Evolutionary conservation across 2,329 filamentous ascomycete genomes (phyloP), one percentile per base, ranked within the genome.

Genomic region (Botrytis cinerea): DNA sequence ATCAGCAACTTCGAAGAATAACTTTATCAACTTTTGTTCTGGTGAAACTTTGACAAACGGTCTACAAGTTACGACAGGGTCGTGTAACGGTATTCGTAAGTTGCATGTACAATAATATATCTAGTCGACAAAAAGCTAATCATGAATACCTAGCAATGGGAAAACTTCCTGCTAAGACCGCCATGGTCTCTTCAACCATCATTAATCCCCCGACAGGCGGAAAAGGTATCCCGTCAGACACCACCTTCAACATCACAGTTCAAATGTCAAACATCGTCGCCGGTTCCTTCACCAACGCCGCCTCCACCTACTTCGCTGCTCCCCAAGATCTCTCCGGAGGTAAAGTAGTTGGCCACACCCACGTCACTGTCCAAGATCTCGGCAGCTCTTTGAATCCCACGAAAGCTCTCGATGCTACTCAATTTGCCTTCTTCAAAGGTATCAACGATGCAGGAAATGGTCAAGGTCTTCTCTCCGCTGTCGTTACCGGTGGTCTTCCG

Each of bases 31-130:
- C 73, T 73, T 75, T 63, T 81, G 80, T 64, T 61, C 75, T 25
- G 80, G 80, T 28, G 78, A 80, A 79, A 86, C 83, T 0, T 80
- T 89, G 66, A 91, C 89, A 75, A 89, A 92, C 78, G 90, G 89
- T 78, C 81, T 86, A 43, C 89, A 91, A 80, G 83, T 86, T 70
- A 83, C 83, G 74, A 81, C 77, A 7, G 90, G 90, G 32, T 91
- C 89, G 51, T 92, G 90, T 83, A 92, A 91, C 54, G 80, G 80
- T 72, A 80, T 81, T 57, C 71, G 80, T 81, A 78, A 76, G 80
- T 78, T 16, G n/a, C 57, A 25, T n/a, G 9, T 40, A 16, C 2
- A 3, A 22, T 57, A 3, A 22, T 57, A 25, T 43, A 6, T n/a
- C n/a, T 14, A 16, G 18, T 38, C 12, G 5, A 22, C 14, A 28